Evolutionary conservation across 495 filamentous ascomycete genomes (phyloP), one percentile per base, ranked within the genome.

Genomic region (Neurospora sp.): DNA sequence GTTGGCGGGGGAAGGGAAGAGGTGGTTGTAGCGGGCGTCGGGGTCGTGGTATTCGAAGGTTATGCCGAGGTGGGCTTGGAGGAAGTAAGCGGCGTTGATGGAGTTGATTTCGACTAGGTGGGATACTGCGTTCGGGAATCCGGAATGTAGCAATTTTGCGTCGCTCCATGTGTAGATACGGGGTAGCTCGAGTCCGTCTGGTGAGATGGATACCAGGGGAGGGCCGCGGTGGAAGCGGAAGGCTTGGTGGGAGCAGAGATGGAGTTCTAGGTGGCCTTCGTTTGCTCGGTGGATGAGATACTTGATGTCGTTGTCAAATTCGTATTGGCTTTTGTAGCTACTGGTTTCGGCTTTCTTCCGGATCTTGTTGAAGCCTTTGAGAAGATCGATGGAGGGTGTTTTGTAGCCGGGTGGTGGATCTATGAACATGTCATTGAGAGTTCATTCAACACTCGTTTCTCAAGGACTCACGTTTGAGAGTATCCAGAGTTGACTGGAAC

Each of bases 1-100:
- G 31, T 70, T 37, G 18, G 71, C 39, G 0, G 76, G 12, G 16
- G 62, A 76, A 4, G 31, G 72, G 18, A 78, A 75, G 3, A 78
- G 39, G 11, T 69, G 23, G 69, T 79, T 79, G 10, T 66, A 72
- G 1, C 70, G 39, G 44, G 70, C 35, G 31, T 72, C 70, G 31
- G 70, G 70, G 42, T 72, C 70, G 14, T 72, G 70, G 41, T 31
- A 37, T 8, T 23, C 20, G 31, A 69, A 69, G 14, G 10, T 42
- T 2, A 12, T 20, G 5, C 6, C 14, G 10, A 72, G 7, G 7
- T 72, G 12, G 7, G 70, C 70, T 27, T 72, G 39, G 9, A 72
- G 70, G 35, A 27, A 72, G 40, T 72, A 72, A 12, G 31, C 6
- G 39, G 41, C 41, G n/a, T 11, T 0, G 2, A 66, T 8, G 20